Base-by-base conservation (phyloP, 805 yeast species). In the Cyberlindnera maclurae region DNA sequence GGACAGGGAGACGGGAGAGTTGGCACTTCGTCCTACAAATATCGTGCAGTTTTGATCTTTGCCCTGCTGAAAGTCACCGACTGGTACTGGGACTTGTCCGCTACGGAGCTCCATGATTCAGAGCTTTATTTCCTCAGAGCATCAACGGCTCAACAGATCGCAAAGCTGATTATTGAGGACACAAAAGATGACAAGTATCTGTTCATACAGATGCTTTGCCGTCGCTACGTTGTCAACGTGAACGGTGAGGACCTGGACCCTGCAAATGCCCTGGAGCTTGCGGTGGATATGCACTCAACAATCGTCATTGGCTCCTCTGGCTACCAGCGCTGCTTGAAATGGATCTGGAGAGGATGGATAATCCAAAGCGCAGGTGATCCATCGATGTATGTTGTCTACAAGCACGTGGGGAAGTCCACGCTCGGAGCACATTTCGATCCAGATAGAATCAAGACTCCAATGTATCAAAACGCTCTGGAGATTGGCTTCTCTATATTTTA, bases 291-390 rank as follows among this genome's bases (percentile, higher is more conserved):
- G 74, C 95, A 87, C 49, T 74, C 83, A 10, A 79, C 89, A 8
- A 69, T 71, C 16, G 79, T 86, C 13, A 84, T 88, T 50, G 79
- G 87, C 2, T 76, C 94, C 0, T 65, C 81, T 8, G 96, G 95
- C 0, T 87, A 77, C 58, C 95, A 87, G 59, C 65, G 95, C 38
- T 85, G 95, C 62, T 71, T 86, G 52, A 77, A 80, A 48, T 87
- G 95, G 95, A 60, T 87, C 35, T 87, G 96, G 96, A 67, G 89
- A 40, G 96, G 96, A 22, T 85, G 95, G 95, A 83, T 87, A 45
- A 70, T 83, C 36, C 95, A 86, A 60, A 73, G 82, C 16, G 74
- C 78, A 11, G 59, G 57, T 12, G 86, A 85, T 54, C 85, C 93
- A 5, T 70, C 73, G 17, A 76, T 78, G 12, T 87, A 82, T 50